Percentiles rank a stretch among this genome's conserved stretches.
Evolutionary conservation across 805 yeast genomes (phyloP).

Genomic region (Metschnikowia arizonensis): DNA sequence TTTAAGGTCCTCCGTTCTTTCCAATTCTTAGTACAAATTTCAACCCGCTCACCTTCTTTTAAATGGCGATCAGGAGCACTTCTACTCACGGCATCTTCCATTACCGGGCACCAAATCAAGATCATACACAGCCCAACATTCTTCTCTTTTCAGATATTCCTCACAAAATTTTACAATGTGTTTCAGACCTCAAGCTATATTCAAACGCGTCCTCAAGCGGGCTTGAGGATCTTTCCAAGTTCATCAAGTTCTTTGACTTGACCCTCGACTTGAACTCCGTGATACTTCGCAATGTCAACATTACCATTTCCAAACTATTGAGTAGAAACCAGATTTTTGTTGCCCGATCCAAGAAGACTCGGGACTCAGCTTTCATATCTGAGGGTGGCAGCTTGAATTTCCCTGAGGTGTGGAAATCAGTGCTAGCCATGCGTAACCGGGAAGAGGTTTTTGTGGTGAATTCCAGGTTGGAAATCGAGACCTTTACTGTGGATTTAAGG

Average conservation of each 20-base stretch:
- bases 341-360: conserved; percentile 21
- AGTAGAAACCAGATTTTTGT: conserved; percentile 32
- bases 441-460: conserved; percentile 35
- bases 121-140: conserved; percentile 35
- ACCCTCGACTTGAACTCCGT: conserved; percentile 36
- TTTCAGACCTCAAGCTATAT: conserved; percentile 15
- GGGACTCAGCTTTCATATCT: background rate
- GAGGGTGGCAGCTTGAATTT: conserved; percentile 5
- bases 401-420: conserved; percentile 16
- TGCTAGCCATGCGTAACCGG: conserved; percentile 10
- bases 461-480: conserved; percentile 22
- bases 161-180: conserved; percentile 18
- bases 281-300: conserved; percentile 25
- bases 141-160: conserved; percentile 37
- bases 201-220: conserved; percentile 13
- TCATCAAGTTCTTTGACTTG: conserved; percentile 21
- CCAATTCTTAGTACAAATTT: background rate
- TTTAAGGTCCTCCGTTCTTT: background rate
- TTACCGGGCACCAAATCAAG: conserved; percentile 18
- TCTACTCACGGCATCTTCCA: conserved; percentile 8
- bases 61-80: conserved; percentile 3
- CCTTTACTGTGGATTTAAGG: conserved; percentile 20
- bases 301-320: conserved; percentile 33
- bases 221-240: conserved; percentile 16
- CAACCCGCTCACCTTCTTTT: background rate